phyloP scores from a whole-genome alignment of 2,329 filamentous ascomycete species.

The Hypoxylon sp. region DNA sequence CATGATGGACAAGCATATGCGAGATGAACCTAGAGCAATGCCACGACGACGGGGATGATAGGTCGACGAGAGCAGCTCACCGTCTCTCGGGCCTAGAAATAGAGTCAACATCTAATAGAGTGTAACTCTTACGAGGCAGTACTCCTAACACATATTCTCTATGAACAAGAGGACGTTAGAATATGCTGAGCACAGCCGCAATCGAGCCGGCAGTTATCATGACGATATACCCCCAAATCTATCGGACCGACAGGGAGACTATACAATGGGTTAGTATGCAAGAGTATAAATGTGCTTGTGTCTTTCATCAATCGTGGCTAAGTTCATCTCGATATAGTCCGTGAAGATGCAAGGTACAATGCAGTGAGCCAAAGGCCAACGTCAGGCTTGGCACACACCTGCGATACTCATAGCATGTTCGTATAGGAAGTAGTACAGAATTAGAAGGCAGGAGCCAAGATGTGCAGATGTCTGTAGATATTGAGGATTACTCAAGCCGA shows the following conservation, averaged over 20 bases:
- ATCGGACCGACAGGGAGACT: constrained; percentile 23
- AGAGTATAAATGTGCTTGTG: constrained; percentile 23
- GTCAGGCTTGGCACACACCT: constrained; percentile 28
- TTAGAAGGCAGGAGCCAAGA: constrained; percentile 27
- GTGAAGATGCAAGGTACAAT: constrained; percentile 32
- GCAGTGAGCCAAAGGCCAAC: constrained; percentile 29
- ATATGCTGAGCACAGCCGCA: constrained; percentile 35
- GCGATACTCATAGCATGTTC: constrained; percentile 13
- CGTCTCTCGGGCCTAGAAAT: constrained; percentile 35
- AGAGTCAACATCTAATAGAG: constrained; percentile 22
- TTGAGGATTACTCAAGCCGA: constrained; percentile 19
- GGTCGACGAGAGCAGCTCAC: constrained; percentile 19
- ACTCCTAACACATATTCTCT: constrained; percentile 22
- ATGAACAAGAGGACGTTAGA: constrained; percentile 19
- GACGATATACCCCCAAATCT: constrained; percentile 8
- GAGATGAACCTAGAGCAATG: constrained; percentile 18
- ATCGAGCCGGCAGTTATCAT: constrained; percentile 23
- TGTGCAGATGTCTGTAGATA: constrained; percentile 24
- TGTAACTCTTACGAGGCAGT: constrained; percentile 34
- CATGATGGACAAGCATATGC: constrained; percentile 19
- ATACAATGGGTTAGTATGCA: constrained; percentile 37
- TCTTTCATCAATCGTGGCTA: constrained; percentile 27
- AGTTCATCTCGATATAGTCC: constrained; percentile 40
- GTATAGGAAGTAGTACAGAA: constrained; percentile 17
- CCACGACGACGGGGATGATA: constrained; percentile 13